phyloP scores from a whole-genome alignment of 495 filamentous ascomycete species.

The Penicillium riverlandense region DNA sequence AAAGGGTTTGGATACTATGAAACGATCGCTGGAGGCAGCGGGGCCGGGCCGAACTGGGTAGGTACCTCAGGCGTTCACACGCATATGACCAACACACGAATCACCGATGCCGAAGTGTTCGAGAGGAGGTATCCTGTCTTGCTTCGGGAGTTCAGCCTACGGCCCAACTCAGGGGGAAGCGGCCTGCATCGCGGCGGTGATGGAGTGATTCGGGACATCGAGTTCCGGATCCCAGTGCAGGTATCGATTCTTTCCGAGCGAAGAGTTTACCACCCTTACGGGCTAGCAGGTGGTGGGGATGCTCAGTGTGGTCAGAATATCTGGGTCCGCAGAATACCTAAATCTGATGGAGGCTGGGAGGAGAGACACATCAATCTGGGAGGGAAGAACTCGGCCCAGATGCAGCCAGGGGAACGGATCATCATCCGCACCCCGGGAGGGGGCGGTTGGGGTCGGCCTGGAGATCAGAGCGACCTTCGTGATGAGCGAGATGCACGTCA shows the following conservation, averaged over 20 bases:
- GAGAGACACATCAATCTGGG: constrained; percentile 68
- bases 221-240: constrained; percentile 52
- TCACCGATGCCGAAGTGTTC: constrained; percentile 87
- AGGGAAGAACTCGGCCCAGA: constrained; percentile 78
- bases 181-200: constrained; percentile 32
- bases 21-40: constrained; percentile 83
- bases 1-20: constrained; percentile 88
- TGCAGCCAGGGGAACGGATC: constrained; percentile 77
- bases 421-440: constrained; percentile 49
- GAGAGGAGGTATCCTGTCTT: constrained; percentile 84
- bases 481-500: constrained; percentile 15
- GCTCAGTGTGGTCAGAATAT: constrained; percentile 31
- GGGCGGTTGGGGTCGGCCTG: constrained; percentile 33
- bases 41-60: constrained; percentile 76
- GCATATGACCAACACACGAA: constrained; percentile 95
- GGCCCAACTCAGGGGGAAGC: constrained; percentile 56
- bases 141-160: constrained; percentile 71
- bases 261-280: constrained; percentile 80
- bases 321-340: constrained; percentile 46
- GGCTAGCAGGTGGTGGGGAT: constrained; percentile 74
- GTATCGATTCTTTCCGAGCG: constrained; percentile 82
- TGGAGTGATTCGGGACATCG: constrained; percentile 31
- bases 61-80: constrained; percentile 82
- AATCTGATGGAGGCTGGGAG: constrained; percentile 29
- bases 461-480: constrained; percentile 7